Percentiles rank a stretch among this genome's conserved stretches.
phyloP scores from a whole-genome alignment of 495 filamentous ascomycete species.

The Aspergillus sclerotioniger region DNA sequence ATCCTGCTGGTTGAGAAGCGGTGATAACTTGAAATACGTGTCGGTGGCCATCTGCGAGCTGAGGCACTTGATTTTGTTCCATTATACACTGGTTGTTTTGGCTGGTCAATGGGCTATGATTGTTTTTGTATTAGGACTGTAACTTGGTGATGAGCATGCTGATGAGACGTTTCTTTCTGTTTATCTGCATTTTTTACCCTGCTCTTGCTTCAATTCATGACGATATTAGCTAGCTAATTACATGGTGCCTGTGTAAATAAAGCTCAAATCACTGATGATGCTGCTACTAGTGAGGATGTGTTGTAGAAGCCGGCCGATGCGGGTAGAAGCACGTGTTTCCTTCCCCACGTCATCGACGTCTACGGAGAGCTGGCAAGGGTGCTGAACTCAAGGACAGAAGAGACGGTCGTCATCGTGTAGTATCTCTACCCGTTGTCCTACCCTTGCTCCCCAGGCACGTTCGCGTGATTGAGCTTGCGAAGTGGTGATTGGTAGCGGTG shows the following conservation, averaged over 20 bases:
- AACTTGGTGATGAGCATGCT: background rate
- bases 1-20: constrained; percentile 88
- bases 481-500: background rate
- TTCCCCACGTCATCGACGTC: constrained; percentile 30
- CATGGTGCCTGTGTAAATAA: constrained; percentile 17
- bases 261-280: background rate
- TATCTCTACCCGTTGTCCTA: background rate
- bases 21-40: constrained; percentile 34
- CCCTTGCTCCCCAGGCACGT: background rate
- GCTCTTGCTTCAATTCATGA: constrained; percentile 3
- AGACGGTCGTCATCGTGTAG: background rate
- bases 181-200: background rate
- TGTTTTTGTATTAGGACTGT: background rate
- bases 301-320: constrained; percentile 10
- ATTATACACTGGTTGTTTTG: background rate
- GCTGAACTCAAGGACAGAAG: background rate
- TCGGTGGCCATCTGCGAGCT: background rate
- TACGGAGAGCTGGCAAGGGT: background rate
- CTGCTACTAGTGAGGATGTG: background rate
- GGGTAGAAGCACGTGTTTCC: constrained; percentile 28
- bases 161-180: background rate
- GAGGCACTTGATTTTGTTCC: background rate
- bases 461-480: background rate
- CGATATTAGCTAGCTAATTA: background rate
- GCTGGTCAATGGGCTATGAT: constrained; percentile 3